phyloP scores from a whole-genome alignment of 768 basidiomycete species.

The Naganishia vishniacii region DNA sequence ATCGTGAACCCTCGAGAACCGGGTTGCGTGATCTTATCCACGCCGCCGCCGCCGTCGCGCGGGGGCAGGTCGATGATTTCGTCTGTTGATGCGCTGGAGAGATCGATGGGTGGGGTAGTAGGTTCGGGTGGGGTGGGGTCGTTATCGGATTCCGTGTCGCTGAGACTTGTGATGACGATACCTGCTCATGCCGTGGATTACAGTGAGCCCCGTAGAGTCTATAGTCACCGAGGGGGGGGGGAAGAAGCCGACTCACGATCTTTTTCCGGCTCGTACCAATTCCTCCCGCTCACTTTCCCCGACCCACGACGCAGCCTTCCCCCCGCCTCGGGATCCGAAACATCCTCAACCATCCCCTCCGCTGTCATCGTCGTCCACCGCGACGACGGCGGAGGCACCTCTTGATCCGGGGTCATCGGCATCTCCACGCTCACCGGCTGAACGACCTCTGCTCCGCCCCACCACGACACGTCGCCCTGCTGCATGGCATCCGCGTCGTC shows the following conservation, averaged over 20 bases:
- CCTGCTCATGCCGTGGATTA: too few species aligned
- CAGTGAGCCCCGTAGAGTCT: too few species aligned
- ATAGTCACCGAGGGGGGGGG: too few species aligned
- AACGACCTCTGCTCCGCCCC: neutral
- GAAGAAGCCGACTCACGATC: constrained; percentile 29
- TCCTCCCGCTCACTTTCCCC: constrained; percentile 1
- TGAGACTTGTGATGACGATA: constrained; percentile 24
- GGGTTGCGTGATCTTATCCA: constrained; percentile 17
- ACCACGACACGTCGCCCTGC: neutral
- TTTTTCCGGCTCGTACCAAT: constrained; percentile 27
- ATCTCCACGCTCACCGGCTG: neutral
- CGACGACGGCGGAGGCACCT: neutral
- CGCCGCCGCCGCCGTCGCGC: too few species aligned
- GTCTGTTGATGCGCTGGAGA: constrained; percentile 1
- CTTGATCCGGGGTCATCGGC: neutral
- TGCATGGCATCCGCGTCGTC: neutral
- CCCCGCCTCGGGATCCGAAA: constrained; percentile 4
- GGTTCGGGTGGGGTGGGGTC: neutral
- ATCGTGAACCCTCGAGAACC: constrained; percentile 25
- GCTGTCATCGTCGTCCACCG: neutral
- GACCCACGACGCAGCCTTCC: neutral
- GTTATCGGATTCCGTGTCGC: constrained; percentile 23
- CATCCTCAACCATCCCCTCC: constrained; percentile 6
- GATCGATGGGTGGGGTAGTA: constrained; percentile 2
- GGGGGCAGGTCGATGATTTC: constrained; percentile 7